Base-by-base conservation (phyloP, 2,329 filamentous ascomycete genomes). In the Daldinia eschscholtzii region DNA sequence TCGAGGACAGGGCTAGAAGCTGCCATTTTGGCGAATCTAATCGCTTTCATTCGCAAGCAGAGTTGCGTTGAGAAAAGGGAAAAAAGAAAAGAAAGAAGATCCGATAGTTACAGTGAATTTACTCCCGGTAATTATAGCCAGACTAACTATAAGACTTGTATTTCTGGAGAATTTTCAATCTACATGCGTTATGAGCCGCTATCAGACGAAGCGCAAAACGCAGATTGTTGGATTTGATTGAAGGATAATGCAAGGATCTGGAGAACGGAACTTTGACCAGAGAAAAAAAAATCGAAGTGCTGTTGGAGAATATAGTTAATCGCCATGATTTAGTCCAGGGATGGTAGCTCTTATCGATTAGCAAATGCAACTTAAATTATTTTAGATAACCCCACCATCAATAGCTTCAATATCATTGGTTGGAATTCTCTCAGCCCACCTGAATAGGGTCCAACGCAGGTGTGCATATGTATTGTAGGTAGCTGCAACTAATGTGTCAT, bases 1-100 rank as follows among this genome's bases (percentile, higher is more conserved):
- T 89, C 87, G 62, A 86, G 80, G 74, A 86, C 80, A 72, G 81
- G 68, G 64, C 73, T 80, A 72, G 85, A 82, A 72, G 83, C 81
- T 67, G 85, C 86, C 87, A 88, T 89, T 77, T 80, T 87, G 61
- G 82, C 50, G 35, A 77, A 55, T 53, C 65, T 74, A 57, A 62
- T 53, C n/a, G 70, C 15, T 68, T 69, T 77, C 81, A 83, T 82
- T 64, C 76, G 76, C 39, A 44, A 57, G 39, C 42, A 50, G 28
- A 26, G 44, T 18, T 18, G 46, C 56, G 26, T 65, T 6, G 59
- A 33, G 26, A 9, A 35, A 35, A 9, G 5, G 10, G 2, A 35
- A 35, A 9, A 35, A 35, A 9, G 10, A 61, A 55, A 66, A 48
- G 55, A 50, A 57, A 37, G 57, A 35, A 26, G 52, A 69, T 61